phyloP scores from a whole-genome alignment of 441 rosid genomes.

The Erodium moschatum region DNA sequence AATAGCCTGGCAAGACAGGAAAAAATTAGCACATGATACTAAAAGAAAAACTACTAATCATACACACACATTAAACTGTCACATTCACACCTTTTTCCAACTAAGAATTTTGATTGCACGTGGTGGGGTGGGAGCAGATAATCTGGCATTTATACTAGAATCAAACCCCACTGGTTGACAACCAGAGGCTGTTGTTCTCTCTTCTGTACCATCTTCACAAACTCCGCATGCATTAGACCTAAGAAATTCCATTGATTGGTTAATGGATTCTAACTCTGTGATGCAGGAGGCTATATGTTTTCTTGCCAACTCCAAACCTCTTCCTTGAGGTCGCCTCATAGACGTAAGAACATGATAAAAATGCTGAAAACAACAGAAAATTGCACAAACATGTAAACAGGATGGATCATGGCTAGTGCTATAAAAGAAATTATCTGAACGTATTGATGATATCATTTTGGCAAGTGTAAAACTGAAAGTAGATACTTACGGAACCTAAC shows the following conservation, averaged over 20 bases:
- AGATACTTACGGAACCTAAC: neutral
- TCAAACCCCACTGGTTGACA: constrained; percentile 75
- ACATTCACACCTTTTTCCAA: constrained; percentile 63
- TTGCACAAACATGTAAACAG: constrained; percentile 17
- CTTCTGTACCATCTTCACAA: constrained; percentile 39
- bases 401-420: neutral
- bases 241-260: constrained; percentile 45
- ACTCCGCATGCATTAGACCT: constrained; percentile 29
- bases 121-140: constrained; percentile 92
- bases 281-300: constrained; percentile 75
- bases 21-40: constrained; percentile 19
- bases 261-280: constrained; percentile 60
- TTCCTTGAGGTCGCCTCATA: constrained; percentile 90
- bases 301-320: constrained; percentile 85
- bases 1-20: constrained; percentile 52
- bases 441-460: neutral
- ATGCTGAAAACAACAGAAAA: constrained; percentile 53
- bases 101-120: constrained; percentile 79
- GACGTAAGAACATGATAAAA: constrained; percentile 71
- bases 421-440: neutral
- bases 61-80: constrained; percentile 10
- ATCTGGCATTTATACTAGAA: constrained; percentile 69
- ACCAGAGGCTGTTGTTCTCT: constrained; percentile 83
- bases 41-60: neutral
- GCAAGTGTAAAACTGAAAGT: neutral